Evolutionary conservation across 2,329 filamentous ascomycete genomes (phyloP).

Genomic region (Neospermospora avenae): DNA sequence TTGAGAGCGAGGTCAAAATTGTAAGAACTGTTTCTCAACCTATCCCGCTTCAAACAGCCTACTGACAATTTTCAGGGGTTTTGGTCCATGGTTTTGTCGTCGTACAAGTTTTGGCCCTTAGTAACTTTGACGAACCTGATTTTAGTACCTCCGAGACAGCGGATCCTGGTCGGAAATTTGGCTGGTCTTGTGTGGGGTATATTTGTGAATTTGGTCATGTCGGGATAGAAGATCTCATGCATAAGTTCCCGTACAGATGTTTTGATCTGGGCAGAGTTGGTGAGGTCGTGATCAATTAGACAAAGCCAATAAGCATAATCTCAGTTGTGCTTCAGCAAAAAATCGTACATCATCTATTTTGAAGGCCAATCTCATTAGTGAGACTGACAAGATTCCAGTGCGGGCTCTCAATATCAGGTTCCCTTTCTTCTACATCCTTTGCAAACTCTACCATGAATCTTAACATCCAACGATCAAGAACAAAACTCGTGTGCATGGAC

Average conservation of each 20-base stretch:
- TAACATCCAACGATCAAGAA: constrained; percentile 43
- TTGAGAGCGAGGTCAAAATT: neutral
- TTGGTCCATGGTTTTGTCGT: constrained; percentile 1
- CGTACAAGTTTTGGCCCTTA: neutral
- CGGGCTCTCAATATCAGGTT: constrained; percentile 1
- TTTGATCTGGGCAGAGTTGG: neutral
- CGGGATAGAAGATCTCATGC: neutral
- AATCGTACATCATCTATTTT: neutral
- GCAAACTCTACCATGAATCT: constrained; percentile 38
- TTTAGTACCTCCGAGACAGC: neutral
- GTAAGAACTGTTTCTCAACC: neutral
- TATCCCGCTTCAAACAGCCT: neutral
- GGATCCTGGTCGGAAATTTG: neutral
- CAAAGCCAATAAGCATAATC: neutral
- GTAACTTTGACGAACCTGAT: neutral
- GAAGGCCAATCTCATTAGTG: neutral
- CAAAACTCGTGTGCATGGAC: constrained; percentile 38
- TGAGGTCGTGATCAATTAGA: neutral
- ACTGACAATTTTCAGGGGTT: neutral
- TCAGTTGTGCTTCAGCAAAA: neutral
- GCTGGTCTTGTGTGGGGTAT: neutral
- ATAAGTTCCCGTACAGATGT: neutral
- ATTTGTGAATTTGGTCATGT: neutral
- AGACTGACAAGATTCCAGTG: neutral
- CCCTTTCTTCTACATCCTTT: constrained; percentile 32